These are phyloP conservation scores for Sorghum bicolor DNA, from an alignment of 176 grass and related monocot genomes.

Conservation along the genomic window Sorghum_bicolor_NCBIv3 NC_012870.2:10674001-10674500, in stretches of 20 bases:
- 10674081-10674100: not conserved
- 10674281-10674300: not conserved
- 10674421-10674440: constrained; percentile 59
- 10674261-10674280: constrained; percentile 6
- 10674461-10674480: constrained; percentile 68
- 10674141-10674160: not conserved
- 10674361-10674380: constrained; percentile 9
- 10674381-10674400: not conserved
- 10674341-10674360: constrained; percentile 9
- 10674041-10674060: constrained; percentile 11
- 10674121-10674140: not conserved
- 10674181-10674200: not conserved
- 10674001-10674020: not conserved
- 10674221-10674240: not conserved
- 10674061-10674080: not conserved
- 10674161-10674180: not conserved
- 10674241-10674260: constrained; percentile 8
- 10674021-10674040: not conserved
- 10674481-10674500: constrained; percentile 48
- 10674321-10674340: not conserved
- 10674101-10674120: not conserved
- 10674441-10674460: constrained; percentile 81
- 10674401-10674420: constrained; percentile 15
- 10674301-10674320: not conserved
- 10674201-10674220: constrained; percentile 5